A percentile compares a stretch with the other conserved stretches of the same genome.
Evolutionary conservation across 2,329 filamentous ascomycete genomes (phyloP).

Genomic region (Claviceps humidiphila): DNA sequence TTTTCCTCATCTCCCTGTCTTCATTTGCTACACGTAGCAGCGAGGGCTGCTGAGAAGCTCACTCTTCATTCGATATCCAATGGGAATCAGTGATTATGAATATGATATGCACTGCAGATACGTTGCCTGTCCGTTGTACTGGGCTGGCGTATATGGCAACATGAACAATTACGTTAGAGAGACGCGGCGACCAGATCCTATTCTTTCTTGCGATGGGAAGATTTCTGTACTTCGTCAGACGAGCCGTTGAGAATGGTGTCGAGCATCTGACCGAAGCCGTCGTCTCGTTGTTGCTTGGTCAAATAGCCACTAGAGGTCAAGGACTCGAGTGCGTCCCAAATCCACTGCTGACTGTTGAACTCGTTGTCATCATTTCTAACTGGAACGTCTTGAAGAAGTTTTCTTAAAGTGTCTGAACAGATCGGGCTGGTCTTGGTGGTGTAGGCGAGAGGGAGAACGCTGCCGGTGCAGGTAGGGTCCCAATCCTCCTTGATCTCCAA

Average conservation of each 20-base stretch:
- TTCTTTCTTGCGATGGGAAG: not conserved
- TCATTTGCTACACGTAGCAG: not conserved
- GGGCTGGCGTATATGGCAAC: not conserved
- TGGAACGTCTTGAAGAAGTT: constrained; percentile 5
- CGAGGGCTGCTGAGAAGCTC: not conserved
- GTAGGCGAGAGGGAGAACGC: constrained; percentile 7
- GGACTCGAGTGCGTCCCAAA: constrained; percentile 5
- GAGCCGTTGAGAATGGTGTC: constrained; percentile 9
- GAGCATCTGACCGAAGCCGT: constrained; percentile 8
- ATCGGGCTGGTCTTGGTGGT: constrained; percentile 7
- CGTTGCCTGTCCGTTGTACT: not conserved
- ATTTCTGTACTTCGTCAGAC: constrained; percentile 6
- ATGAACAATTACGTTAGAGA: not conserved
- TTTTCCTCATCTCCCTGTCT: not conserved
- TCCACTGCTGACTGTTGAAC: constrained; percentile 9
- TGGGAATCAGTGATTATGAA: not conserved
- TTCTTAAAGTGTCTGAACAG: constrained; percentile 1
- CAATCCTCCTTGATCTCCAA: constrained; percentile 7
- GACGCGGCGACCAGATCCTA: not conserved
- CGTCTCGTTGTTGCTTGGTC: constrained; percentile 5
- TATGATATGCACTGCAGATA: not conserved
- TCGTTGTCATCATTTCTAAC: constrained; percentile 6
- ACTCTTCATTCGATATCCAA: not conserved
- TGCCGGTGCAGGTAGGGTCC: constrained; percentile 7
- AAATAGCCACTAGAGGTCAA: constrained; percentile 4